A percentile compares a stretch with the other conserved stretches of the same genome.
phyloP scores from a whole-genome alignment of 208 protist species.

The Sergeia podlipaevii region DNA sequence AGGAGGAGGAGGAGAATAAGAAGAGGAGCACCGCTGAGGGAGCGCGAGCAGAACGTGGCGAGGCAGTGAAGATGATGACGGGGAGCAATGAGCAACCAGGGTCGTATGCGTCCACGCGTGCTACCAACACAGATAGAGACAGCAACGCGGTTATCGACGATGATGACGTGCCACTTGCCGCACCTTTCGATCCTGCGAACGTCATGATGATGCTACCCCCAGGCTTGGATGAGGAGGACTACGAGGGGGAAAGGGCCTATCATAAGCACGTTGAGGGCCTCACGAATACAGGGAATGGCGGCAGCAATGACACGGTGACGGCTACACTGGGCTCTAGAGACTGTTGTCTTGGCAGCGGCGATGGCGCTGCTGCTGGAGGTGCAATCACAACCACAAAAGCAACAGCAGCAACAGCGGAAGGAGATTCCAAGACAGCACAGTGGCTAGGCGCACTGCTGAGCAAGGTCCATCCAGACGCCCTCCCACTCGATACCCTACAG shows the following conservation, averaged over 20 bases:
- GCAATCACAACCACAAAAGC: background rate
- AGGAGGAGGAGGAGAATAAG: background rate
- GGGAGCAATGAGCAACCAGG: background rate
- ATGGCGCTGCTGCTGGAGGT: background rate
- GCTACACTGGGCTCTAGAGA: background rate
- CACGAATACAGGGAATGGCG: background rate
- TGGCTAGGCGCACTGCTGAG: constrained; percentile 31
- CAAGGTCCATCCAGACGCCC: constrained; percentile 41
- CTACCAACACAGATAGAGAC: background rate
- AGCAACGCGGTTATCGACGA: background rate
- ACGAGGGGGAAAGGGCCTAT: constrained; percentile 29
- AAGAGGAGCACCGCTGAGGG: background rate
- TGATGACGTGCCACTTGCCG: background rate
- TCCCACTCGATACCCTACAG: constrained; percentile 33
- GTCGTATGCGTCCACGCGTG: background rate
- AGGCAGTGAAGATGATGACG: background rate
- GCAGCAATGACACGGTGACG: background rate
- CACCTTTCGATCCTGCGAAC: background rate
- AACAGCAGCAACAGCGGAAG: background rate
- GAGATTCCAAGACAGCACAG: constrained; percentile 8
- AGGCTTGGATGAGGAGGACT: constrained; percentile 50
- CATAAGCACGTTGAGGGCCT: background rate
- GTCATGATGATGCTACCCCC: constrained; percentile 31
- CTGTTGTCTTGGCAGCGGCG: too few relatives aligned
- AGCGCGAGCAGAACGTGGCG: constrained; percentile 5